Evolutionary conservation across 257 asterid genomes (phyloP).

Genomic region (Cinchona pubescens): DNA sequence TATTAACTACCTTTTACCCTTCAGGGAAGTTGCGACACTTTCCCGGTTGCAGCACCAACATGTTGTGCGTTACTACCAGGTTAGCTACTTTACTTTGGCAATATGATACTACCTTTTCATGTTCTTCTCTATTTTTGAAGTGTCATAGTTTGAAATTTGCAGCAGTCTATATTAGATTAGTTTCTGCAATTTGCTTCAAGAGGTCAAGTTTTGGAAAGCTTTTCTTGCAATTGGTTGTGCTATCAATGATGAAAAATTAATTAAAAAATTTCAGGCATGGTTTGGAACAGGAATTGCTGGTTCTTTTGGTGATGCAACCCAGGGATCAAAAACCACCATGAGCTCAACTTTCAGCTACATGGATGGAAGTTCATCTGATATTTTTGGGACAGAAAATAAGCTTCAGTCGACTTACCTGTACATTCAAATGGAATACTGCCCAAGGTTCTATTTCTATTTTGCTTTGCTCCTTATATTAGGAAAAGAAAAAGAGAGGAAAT

Average conservation of each 20-base stretch:
- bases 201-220: neutral
- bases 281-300: slow-evolving; percentile 81
- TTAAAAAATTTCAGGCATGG: slow-evolving; percentile 77
- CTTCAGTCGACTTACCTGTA: slow-evolving; percentile 81
- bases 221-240: slow-evolving; percentile 5
- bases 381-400: slow-evolving; percentile 48
- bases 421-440: slow-evolving; percentile 99
- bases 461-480: neutral
- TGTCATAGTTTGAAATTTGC: neutral
- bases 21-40: slow-evolving; percentile 95
- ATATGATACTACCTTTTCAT: slow-evolving; percentile 13
- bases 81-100: slow-evolving; percentile 19
- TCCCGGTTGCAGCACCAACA: slow-evolving; percentile 96
- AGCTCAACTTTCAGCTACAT: slow-evolving; percentile 69
- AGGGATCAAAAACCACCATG: slow-evolving; percentile 57
- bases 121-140: slow-evolving; percentile 7
- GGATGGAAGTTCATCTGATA: slow-evolving; percentile 60
- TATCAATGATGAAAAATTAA: slow-evolving; percentile 15
- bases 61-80: slow-evolving; percentile 98
- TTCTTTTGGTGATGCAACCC: slow-evolving; percentile 44
- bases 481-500: neutral
- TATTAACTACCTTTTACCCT: neutral
- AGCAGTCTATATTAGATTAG: neutral
- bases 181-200: neutral
- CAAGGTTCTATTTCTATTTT: slow-evolving; percentile 52